Evolutionary conservation across 176 grass and related monocot species (phyloP), one percentile per base, ranked within the genome.

Genomic region (Typha latifolia): DNA sequence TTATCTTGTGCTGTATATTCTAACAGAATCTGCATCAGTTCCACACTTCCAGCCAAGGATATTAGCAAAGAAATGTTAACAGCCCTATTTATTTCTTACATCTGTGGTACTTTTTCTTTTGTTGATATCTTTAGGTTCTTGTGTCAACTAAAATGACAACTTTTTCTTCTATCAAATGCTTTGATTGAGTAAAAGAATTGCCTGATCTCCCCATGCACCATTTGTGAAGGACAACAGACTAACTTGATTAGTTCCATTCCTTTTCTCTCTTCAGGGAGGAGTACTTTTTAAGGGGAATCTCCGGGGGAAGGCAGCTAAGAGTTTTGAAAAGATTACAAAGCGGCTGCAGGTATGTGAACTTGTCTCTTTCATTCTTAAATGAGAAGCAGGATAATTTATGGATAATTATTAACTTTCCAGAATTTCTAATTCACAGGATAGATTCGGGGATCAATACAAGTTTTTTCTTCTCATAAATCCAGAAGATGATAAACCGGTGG

Each of bases 241-340:
- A 31, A 16, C 24, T 5, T 18, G 14, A n/a, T 31, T 69, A 48
- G 2, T 34, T 52, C 12, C 26, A 15, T 15, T 32, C 31, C 64
- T 21, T 16, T 89, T 48, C 74, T 9, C 78, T 43, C 26, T 24
- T 56, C 32, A 99, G 94, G 89, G 94, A 66, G 89, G 94, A 85
- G 69, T 93, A 67, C 63, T 99, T 49, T 99, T 99, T 69, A 99
- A 99, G 50, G 94, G 94, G 11, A 99, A 99, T 73, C 79, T 99
- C 16, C 84, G 94, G 61, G 94, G 94, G 26, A 80, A 87, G 62
- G 69, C 94, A 74, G 73, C 79, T 59, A 81, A 78, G 72, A 99
- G 88, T 80, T 93, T 83, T 74, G 94, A 99, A 61, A 99, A 99
- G 76, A 92, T 99, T 31, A 81, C 79, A 76, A 90, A 69, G 67